Base-by-base conservation (phyloP, 1,284 basidiomycete species). In the Ganoderma boninense region DNA sequence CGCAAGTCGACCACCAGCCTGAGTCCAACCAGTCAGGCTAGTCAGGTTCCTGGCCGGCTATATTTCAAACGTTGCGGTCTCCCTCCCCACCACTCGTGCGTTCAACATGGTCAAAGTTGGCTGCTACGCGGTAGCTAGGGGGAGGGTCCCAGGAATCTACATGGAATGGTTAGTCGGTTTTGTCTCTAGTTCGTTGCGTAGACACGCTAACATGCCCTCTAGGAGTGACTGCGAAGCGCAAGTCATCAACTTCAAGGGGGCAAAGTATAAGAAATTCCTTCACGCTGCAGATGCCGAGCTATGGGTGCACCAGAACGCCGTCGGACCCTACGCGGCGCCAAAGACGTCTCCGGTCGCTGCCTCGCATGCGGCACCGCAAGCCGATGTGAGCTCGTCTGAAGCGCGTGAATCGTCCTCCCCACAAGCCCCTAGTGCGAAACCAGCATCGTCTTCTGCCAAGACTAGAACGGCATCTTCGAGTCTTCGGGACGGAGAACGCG, bases 191-290 rank as follows among this genome's bases (percentile, higher is more conserved):
- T 18, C 2, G 20, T 2, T 38, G 10, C 14, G 23, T 35, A 67
- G 23, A 46, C 20, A 62, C 20, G 11, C n/a, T 61, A 1, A 42
- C 11, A 20, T 66, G 4, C 38, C 18, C 62, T 23, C 49, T 10
- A 91, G 90, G 90, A 79, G 79, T 6, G 90, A 92, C 14, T 91
- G 90, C 76, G 81, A 89, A 73, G 78, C 78, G 0, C 90, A 92
- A 75, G 84, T 89, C 46, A 85, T 88, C 59, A 89, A 89, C 35
- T 93, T 86, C 77, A 57, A 82, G 0, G 85, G 85, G 18, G 86
- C 92, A 1, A 80, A 79, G 20, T 91, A 86, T 80, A 91, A 92
- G 79, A 93, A 90, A 74, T 90, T 95, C 74, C 60, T 70, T 13
- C 86, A 80, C 14, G 76, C 79, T 16, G 77, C 77, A 1, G 88